A percentile compares a stretch with the other conserved stretches of the same genome.
Evolutionary conservation across 176 grass and related monocot genomes (phyloP).

Genomic region (Paspalum notatum): DNA sequence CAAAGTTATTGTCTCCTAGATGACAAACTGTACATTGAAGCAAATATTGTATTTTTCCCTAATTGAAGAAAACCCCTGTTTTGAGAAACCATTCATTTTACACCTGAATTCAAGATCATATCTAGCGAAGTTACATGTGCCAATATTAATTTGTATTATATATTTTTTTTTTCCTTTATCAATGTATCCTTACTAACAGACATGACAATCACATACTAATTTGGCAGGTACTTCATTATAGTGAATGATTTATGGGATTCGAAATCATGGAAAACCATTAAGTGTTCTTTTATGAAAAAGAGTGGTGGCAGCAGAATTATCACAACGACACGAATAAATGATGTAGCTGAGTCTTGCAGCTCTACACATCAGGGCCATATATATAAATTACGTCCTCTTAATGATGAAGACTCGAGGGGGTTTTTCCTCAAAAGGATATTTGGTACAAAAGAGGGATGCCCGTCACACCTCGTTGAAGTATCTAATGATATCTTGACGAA

Average conservation of each 20-base stretch:
- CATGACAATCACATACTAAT: too few relatives aligned
- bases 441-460: not conserved
- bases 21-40: too few relatives aligned
- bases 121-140: too few relatives aligned
- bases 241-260: slow-evolving; percentile 1
- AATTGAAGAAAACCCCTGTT: too few relatives aligned
- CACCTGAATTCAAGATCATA: too few relatives aligned
- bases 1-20: too few relatives aligned
- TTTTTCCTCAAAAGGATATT: not conserved
- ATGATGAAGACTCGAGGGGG: not conserved
- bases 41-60: too few relatives aligned
- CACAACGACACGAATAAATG: not conserved
- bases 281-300: not conserved
- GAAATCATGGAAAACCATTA: not conserved
- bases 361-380: not conserved
- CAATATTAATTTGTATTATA: too few relatives aligned
- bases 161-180: too few relatives aligned
- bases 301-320: not conserved
- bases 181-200: too few relatives aligned
- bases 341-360: not conserved
- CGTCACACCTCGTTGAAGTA: not conserved
- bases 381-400: not conserved
- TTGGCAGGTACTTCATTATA: too few relatives aligned
- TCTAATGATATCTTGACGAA: not conserved
- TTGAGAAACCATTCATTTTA: too few relatives aligned